Percentiles rank a stretch among this genome's conserved stretches.
Conservation (phyloP, 2,329 filamentous ascomycete species). For the Hypoxylon sp. region DNA sequence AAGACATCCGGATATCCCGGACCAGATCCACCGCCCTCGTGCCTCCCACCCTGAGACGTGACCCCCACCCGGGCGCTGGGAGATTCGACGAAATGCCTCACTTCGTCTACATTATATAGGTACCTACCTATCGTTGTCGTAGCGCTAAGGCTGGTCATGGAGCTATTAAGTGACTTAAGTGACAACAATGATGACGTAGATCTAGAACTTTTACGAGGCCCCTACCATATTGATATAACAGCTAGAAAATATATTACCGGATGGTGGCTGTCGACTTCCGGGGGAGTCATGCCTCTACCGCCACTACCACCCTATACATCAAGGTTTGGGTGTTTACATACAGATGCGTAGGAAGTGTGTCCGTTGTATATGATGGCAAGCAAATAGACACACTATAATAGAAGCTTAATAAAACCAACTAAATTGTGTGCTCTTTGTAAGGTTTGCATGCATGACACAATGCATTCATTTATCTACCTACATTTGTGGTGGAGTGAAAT, state of each 20-base stretch:
- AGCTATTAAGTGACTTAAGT: not conserved
- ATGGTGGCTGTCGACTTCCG: not conserved
- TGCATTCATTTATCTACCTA: not conserved
- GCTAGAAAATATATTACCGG: constrained; percentile 14
- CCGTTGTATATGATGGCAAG: not conserved
- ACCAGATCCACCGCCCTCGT: not conserved
- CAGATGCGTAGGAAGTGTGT: not conserved
- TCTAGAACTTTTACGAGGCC: not conserved
- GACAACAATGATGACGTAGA: not conserved
- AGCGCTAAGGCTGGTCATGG: not conserved
- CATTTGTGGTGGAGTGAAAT: not conserved
- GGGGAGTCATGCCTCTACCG: not conserved
- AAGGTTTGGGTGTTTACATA: not conserved
- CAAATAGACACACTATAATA: not conserved
- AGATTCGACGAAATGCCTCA: constrained; percentile 26
- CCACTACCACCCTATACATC: not conserved
- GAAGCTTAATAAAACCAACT: not conserved
- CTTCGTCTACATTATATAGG: not conserved
- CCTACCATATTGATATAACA: not conserved
- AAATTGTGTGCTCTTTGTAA: not conserved
- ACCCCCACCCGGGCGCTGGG: constrained; percentile 18
- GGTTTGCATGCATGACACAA: constrained; percentile 10
- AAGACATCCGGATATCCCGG: constrained; percentile 15
- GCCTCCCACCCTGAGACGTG: not conserved
- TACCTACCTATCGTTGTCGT: not conserved